A percentile compares a stretch with the other conserved stretches of the same genome.
Evolutionary conservation across 805 yeast species (phyloP).

Genomic region (Danielia reshetovae): DNA sequence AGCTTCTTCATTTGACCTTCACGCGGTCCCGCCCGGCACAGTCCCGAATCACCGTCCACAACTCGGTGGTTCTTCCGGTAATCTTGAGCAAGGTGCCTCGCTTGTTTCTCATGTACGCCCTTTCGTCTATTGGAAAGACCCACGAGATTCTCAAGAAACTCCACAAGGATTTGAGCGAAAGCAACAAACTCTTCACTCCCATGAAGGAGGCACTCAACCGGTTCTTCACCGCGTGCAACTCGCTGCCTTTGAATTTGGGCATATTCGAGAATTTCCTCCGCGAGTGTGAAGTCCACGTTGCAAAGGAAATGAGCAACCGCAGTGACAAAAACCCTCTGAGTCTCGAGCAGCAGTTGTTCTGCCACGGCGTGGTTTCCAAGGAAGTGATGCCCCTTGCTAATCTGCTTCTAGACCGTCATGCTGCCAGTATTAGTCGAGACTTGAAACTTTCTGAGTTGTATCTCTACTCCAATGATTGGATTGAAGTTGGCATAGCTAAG

Average conservation of each 20-base stretch:
- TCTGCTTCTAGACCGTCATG: conserved; percentile 46
- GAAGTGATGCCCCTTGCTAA: conserved; percentile 38
- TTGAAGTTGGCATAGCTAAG: conserved; percentile 35
- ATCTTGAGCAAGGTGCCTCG: conserved; percentile 68
- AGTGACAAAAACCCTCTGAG: conserved; percentile 34
- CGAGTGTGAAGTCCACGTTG: conserved; percentile 47
- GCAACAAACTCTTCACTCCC: conserved; percentile 42
- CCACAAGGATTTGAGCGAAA: conserved; percentile 45
- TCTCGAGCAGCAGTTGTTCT: conserved; percentile 58
- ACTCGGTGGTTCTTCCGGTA: conserved; percentile 52
- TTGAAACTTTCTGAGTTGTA: conserved; percentile 52
- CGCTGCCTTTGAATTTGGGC: conserved; percentile 53
- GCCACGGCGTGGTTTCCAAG: conserved; percentile 56
- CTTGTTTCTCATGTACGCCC: conserved; percentile 59
- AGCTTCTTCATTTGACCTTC: conserved; percentile 48
- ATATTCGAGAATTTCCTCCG: conserved; percentile 57
- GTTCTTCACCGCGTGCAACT: conserved; percentile 43
- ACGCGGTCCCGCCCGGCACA: conserved; percentile 17
- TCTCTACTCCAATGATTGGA: conserved; percentile 66
- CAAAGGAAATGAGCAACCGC: conserved; percentile 23
- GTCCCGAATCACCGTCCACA: conserved; percentile 21
- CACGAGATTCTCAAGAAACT: conserved; percentile 54
- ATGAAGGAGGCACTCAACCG: conserved; percentile 52
- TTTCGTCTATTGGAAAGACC: conserved; percentile 62
- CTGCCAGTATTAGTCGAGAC: conserved; percentile 39